Percentiles rank a stretch among this genome's conserved stretches.
phyloP scores from a whole-genome alignment of 495 filamentous ascomycete species.

The Xylona heveae region DNA sequence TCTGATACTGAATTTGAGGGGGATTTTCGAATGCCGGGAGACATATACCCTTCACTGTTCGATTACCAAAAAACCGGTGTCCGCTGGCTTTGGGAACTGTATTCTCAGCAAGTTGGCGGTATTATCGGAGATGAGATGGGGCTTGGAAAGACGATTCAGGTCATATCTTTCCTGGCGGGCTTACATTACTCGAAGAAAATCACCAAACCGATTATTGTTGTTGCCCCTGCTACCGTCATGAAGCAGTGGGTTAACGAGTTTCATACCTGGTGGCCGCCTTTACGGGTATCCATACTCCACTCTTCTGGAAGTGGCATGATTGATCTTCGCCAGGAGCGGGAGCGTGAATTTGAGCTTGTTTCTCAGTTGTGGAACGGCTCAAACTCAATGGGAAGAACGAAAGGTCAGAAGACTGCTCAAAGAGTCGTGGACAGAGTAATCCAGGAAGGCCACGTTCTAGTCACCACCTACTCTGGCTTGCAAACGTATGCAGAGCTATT shows the following conservation, averaged over 20 bases:
- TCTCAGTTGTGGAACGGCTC: conserved; percentile 14
- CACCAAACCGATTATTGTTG: conserved; percentile 65
- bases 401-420: conserved; percentile 39
- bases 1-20: conserved; percentile 51
- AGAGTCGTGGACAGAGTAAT: conserved; percentile 64
- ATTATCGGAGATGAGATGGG: conserved; percentile 98
- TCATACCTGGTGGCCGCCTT: conserved; percentile 90
- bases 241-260: conserved; percentile 98
- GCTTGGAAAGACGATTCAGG: conserved; percentile 85
- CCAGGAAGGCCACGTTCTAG: conserved; percentile 74
- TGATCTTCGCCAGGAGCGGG: conserved; percentile 46
- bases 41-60: conserved; percentile 76
- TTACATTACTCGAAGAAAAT: conserved; percentile 77
- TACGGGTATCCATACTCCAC: conserved; percentile 87
- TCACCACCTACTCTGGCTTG: conserved; percentile 87
- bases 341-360: conserved; percentile 42
- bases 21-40: conserved; percentile 65
- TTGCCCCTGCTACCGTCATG: conserved; percentile 83
- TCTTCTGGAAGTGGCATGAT: conserved; percentile 93
- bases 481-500: conserved; percentile 67
- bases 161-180: conserved; percentile 77
- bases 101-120: conserved; percentile 70
- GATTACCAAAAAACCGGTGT: conserved; percentile 92
- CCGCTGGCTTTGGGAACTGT: conserved; percentile 90
- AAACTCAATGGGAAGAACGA: conserved; percentile 14